A percentile compares a stretch with the other conserved stretches of the same genome.
Conservation (phyloP, 2,329 filamentous ascomycete genomes). For the Fusarium verrucosum region DNA sequence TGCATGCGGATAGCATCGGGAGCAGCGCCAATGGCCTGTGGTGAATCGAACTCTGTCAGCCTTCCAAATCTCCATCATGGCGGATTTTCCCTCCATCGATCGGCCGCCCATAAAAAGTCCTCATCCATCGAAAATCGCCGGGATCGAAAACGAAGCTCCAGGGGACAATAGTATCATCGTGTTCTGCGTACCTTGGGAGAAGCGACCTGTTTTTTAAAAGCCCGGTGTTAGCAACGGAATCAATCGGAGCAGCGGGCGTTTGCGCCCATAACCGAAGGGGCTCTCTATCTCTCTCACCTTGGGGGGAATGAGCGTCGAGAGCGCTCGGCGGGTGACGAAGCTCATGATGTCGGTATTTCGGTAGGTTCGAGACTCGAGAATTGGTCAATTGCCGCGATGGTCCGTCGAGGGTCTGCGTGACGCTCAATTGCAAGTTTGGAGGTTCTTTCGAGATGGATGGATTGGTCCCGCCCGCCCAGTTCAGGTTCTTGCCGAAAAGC, state of each 20-base stretch:
- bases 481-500: conserved; percentile 57
- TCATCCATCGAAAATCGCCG: conserved; percentile 22
- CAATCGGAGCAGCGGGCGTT: conserved; percentile 41
- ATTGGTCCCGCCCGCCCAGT: conserved; percentile 40
- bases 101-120: conserved; percentile 13
- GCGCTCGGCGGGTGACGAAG: conserved; percentile 87
- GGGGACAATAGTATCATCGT: conserved; percentile 10
- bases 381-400: conserved; percentile 44
- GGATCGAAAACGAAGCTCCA: conserved; percentile 23
- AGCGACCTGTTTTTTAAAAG: conserved; percentile 67
- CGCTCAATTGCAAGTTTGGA: conserved; percentile 50
- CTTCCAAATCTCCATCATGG: conserved; percentile 25
- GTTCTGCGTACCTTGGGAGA: conserved; percentile 75
- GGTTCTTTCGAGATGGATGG: conserved; percentile 40
- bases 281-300: conserved; percentile 73
- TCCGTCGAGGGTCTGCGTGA: conserved; percentile 46
- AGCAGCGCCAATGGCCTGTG: conserved; percentile 89
- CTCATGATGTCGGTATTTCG: conserved; percentile 76
- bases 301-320: conserved; percentile 98
- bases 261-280: conserved; percentile 42
- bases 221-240: conserved; percentile 52
- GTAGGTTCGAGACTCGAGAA: conserved; percentile 38
- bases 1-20: conserved; percentile 98
- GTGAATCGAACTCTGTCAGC: conserved; percentile 49
- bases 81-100: conserved; percentile 19